Conservation (phyloP, 1,284 basidiomycete genomes). For the Rhizoctonia solani region DNA sequence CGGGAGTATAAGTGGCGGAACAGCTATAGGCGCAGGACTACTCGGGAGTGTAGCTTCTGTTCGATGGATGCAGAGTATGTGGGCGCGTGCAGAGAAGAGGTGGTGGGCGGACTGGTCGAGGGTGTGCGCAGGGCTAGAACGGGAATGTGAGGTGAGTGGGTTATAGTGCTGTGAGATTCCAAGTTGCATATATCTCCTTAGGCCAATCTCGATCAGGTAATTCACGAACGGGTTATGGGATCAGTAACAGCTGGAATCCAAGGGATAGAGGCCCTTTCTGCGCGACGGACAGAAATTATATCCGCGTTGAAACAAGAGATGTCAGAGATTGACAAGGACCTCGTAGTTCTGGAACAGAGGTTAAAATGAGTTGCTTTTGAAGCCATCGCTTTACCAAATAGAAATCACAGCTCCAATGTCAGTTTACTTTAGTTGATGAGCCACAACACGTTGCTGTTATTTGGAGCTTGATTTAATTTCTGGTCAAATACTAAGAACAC, state of each 20-base stretch:
- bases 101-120: slow-evolving; percentile 34
- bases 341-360: slow-evolving; percentile 13
- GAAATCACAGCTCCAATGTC: too few relatives aligned
- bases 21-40: slow-evolving; percentile 17
- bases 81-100: slow-evolving; percentile 22
- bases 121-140: slow-evolving; percentile 28
- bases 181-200: not conserved
- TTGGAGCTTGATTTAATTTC: too few relatives aligned
- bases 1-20: slow-evolving; percentile 19
- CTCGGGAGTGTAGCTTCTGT: slow-evolving; percentile 15
- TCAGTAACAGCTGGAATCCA: slow-evolving; percentile 16
- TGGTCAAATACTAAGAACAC: too few relatives aligned
- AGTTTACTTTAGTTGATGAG: too few relatives aligned
- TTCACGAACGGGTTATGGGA: slow-evolving; percentile 14
- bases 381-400: not conserved
- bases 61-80: slow-evolving; percentile 31
- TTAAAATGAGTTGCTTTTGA: slow-evolving; percentile 2
- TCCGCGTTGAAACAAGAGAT: slow-evolving; percentile 7
- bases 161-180: too few relatives aligned
- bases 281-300: slow-evolving; percentile 5
- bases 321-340: not conserved
- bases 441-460: too few relatives aligned
- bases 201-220: not conserved
- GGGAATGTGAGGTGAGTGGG: slow-evolving; percentile 26
- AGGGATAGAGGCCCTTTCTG: slow-evolving; percentile 16